These are phyloP conservation scores for Curvularia eragrostidis DNA, from an alignment of 2,329 filamentous ascomycete genomes.

Conservation along the genomic window DNA sequence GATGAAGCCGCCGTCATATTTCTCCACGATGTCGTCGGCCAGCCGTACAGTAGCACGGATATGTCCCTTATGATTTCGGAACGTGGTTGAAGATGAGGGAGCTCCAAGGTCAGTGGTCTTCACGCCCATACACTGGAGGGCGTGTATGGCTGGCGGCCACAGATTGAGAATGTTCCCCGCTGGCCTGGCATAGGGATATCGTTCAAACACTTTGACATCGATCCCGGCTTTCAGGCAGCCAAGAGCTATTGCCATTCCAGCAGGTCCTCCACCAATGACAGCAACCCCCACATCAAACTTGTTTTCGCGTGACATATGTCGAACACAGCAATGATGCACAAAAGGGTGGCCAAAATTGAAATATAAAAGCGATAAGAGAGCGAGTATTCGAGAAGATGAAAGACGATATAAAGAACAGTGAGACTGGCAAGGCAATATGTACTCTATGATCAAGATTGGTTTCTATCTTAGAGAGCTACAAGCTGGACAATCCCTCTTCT, in stretches of 20 bases:
- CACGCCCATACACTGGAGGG: not conserved
- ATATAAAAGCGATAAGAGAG: not conserved
- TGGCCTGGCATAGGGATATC: not conserved
- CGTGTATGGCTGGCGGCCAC: not conserved
- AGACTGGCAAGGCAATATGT: too few relatives aligned
- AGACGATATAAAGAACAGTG: not conserved
- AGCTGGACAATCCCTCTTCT: not conserved
- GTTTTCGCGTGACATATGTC: not conserved
- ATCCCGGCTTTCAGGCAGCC: not conserved
- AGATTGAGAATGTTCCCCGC: not conserved
- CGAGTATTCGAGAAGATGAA: not conserved
- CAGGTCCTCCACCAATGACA: not conserved
- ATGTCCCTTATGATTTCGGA: not conserved
- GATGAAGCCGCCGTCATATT: not conserved
- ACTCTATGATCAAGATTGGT: not conserved
- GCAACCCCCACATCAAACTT: not conserved
- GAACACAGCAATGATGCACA: not conserved
- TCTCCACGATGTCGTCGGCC: not conserved
- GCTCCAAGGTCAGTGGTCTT: not conserved
- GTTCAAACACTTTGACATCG: slow-evolving; percentile 1
- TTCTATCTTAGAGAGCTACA: not conserved
- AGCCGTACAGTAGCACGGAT: not conserved
- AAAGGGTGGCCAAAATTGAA: not conserved
- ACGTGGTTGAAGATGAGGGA: not conserved
- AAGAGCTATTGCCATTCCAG: not conserved